Conservation (phyloP, 495 filamentous ascomycete genomes). For the Hypoxylon trugodes region DNA sequence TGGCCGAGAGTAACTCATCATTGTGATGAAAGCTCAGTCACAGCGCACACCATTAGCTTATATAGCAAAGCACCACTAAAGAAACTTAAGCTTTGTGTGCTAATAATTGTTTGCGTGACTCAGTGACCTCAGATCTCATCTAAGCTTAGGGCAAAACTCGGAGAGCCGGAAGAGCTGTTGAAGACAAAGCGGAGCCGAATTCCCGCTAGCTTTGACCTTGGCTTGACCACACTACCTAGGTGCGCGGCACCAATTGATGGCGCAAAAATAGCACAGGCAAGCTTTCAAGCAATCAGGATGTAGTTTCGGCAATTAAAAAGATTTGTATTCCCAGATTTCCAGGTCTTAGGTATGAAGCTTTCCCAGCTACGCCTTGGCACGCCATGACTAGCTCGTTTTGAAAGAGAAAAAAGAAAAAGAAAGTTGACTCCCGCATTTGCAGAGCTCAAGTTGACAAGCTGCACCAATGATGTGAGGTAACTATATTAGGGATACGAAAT, state of each 20-base stretch:
- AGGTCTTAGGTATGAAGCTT: slow-evolving; percentile 4
- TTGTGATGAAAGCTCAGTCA: neutral
- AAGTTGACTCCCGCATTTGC: slow-evolving; percentile 9
- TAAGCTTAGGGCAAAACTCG: slow-evolving; percentile 1
- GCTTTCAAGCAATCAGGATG: slow-evolving; percentile 5
- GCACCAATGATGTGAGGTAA: neutral
- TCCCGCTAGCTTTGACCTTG: slow-evolving; percentile 18
- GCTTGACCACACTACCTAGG: slow-evolving; percentile 5
- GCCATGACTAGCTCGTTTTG: no score
- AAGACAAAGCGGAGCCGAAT: slow-evolving; percentile 21
- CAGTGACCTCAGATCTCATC: neutral
- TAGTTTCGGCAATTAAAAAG: slow-evolving; percentile 2
- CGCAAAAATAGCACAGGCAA: neutral
- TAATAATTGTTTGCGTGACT: slow-evolving; percentile 11
- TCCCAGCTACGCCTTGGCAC: no score
- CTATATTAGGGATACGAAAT: slow-evolving; percentile 5
- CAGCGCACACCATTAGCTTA: no score
- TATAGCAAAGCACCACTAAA: neutral
- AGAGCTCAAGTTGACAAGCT: neutral
- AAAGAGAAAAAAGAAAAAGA: no score
- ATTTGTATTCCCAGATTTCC: neutral
- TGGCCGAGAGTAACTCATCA: neutral
- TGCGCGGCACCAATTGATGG: slow-evolving; percentile 3
- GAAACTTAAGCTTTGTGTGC: neutral
- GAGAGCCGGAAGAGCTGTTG: slow-evolving; percentile 35